Evolutionary conservation across 2,329 filamentous ascomycete genomes (phyloP).

Genomic region (Elsinoe necatrix): DNA sequence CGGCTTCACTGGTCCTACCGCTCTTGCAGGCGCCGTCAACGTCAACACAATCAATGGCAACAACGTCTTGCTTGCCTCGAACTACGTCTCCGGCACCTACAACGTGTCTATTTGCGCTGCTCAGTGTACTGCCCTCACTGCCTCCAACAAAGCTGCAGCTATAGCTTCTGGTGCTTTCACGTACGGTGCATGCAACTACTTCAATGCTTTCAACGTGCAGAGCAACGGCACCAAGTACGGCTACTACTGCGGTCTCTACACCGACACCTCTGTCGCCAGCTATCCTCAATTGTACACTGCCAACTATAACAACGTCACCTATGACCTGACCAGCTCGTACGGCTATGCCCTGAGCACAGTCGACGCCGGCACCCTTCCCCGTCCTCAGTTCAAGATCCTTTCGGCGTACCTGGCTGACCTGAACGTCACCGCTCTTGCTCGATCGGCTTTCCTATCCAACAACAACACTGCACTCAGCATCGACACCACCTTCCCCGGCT

Average conservation of each 20-base stretch:
- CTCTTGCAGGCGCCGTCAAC: constrained; percentile 28
- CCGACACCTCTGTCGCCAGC: not conserved
- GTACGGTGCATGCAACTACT: constrained; percentile 20
- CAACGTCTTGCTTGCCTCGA: not conserved
- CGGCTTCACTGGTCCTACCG: constrained; percentile 22
- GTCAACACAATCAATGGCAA: constrained; percentile 12
- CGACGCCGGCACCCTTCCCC: constrained; percentile 14
- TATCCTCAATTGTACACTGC: not conserved
- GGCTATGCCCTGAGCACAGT: constrained; percentile 17
- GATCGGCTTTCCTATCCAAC: constrained; percentile 1
- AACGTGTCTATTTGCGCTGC: constrained; percentile 10
- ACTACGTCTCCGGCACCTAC: constrained; percentile 4
- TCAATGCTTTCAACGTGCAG: constrained; percentile 30
- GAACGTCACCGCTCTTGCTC: constrained; percentile 15
- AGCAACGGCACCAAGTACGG: constrained; percentile 28
- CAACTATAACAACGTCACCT: not conserved
- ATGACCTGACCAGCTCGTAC: constrained; percentile 15
- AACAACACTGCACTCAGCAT: constrained; percentile 8
- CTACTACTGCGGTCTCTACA: constrained; percentile 31
- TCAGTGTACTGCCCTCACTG: constrained; percentile 1
- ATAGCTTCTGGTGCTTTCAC: not conserved
- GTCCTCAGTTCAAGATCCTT: constrained; percentile 14
- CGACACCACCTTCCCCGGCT: constrained; percentile 15
- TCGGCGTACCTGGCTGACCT: constrained; percentile 16
- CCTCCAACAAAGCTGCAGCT: constrained; percentile 5